Evolutionary conservation across 1,284 basidiomycete species (phyloP).

Genomic region (Ustanciosporium gigantosporum): DNA sequence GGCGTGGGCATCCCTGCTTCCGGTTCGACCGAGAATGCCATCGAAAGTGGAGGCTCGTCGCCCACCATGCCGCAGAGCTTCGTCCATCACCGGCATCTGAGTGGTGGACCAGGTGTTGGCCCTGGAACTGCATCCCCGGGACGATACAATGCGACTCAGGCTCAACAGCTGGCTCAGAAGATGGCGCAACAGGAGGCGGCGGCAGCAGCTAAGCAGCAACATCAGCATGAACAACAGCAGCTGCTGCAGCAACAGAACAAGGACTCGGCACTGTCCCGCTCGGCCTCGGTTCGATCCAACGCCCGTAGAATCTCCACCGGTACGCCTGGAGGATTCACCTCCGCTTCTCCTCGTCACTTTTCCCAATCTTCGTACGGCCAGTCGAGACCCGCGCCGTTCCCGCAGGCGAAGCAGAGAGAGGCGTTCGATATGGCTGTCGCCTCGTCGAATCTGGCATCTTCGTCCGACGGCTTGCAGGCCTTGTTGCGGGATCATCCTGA

Average conservation of each 20-base stretch:
- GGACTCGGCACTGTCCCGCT: conserved; percentile 12
- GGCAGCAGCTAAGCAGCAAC: neutral
- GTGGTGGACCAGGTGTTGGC: conserved; percentile 50
- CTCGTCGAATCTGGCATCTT: conserved; percentile 44
- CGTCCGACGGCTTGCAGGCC: conserved; percentile 55
- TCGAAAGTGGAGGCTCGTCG: conserved; percentile 19
- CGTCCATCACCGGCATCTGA: conserved; percentile 70
- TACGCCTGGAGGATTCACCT: conserved; percentile 16
- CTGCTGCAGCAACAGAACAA: neutral
- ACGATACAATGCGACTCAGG: conserved; percentile 27
- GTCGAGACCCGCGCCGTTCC: conserved; percentile 44
- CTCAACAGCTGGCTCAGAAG: conserved; percentile 16
- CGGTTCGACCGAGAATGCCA: too few relatives aligned
- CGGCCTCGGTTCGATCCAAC: conserved; percentile 14
- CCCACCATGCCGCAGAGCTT: conserved; percentile 61
- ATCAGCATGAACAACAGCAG: too few relatives aligned
- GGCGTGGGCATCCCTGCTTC: too few relatives aligned
- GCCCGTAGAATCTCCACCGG: conserved; percentile 14
- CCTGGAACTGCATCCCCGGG: conserved; percentile 37
- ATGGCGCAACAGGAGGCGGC: conserved; percentile 3
- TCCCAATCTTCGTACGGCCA: conserved; percentile 28
- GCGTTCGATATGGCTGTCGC: conserved; percentile 49
- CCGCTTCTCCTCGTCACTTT: conserved; percentile 36
- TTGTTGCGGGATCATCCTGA: conserved; percentile 58
- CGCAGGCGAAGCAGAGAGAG: conserved; percentile 39